Base-by-base conservation (phyloP, 2,329 filamentous ascomycete genomes). In the Cladosporium sp. region DNA sequence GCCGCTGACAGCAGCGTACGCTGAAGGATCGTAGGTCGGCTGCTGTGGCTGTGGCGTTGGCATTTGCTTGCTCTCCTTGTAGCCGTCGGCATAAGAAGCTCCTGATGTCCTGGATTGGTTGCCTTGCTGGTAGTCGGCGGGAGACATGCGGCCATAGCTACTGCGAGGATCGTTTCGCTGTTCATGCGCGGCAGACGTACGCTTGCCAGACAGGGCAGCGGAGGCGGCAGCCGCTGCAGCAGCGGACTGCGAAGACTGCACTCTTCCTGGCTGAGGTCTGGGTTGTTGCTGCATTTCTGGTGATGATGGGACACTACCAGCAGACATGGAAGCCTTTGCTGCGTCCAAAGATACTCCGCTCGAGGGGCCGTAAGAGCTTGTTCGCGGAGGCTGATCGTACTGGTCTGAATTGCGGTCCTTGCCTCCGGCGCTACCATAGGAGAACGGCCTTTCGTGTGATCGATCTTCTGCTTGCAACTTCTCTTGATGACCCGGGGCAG, bases 11-110 rank as follows among this genome's bases (percentile, higher is more conserved):
- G 74, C 73, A 59, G 86, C 88, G 70, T 92, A 94, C 62, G 87
- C 87, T 22, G 84, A 84, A 25, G 90, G 90, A 70, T 94, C 90
- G 71, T 94, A 94, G 64, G 84, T 84, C 39, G 84, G 78, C 64
- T 81, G 78, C 58, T 75, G 71, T 20, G 78, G 76, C 48, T 74
- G 75, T 57, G 42, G 28, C 3, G 51, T 45, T 10, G 58, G 35
- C 55, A 57, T 44, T 36, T 57, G 54, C 50, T 67, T 65, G 58
- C 65, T 65, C 50, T 64, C 65, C 28, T 62, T 58, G 52, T 71
- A 70, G 4, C 76, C 65, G 70, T 74, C 69, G 49, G 65, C 64
- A 62, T 71, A 65, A 8, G 47, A 50, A 28, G 67, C 60, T 19
- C 62, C 62, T 8, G 65, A 64, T 20, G 61, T 58, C 44, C 64